Evolutionary conservation across 768 basidiomycete genomes (phyloP), one percentile per base, ranked within the genome.

Genomic region (Pisolithus marmoratus): DNA sequence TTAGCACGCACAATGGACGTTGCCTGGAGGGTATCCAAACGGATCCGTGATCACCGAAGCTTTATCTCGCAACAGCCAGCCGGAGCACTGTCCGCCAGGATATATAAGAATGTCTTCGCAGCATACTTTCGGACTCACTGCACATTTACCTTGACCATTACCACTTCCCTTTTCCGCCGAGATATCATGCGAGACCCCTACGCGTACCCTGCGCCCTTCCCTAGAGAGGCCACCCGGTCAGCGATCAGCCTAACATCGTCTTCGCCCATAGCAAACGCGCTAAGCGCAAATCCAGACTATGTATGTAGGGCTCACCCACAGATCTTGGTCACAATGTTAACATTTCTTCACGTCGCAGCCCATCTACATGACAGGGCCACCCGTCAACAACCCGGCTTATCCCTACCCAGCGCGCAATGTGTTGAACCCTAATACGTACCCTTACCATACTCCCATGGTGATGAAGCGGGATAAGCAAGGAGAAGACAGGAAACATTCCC

Each of bases 321-420:
- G 15, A 15, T 22, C 8, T 24, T 36, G 15, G 19, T 29, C 46
- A 12, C 43, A 49, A 36, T 11, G 37, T 47, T 43, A 42, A 62
- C 41, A n/a, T 29, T 49, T 45, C 53, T 34, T 36, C 40, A 50
- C 54, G 20, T 41, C 49, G 37, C 50, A 48, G 47, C 6, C 54
- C 17, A 58, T 67, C 37, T 67, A 65, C 38, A 22, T 52, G 11
- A 24, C 50, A 12, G 44, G 15, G 8, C 51, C 56, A 24, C 64
- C 63, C 7, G 38, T 63, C 52, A 55, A 23, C 8, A 60, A 52
- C 19, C 54, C 58, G 24, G 48, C 53, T 22, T 69, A 67, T 48
- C 65, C 65, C 38, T 67, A 67, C 38, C 67, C 65, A 4, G 63
- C 57, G 24, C 56, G 65, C 26, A 69, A 67, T 46, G 56, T 65